phyloP scores from a whole-genome alignment of 1,284 basidiomycete genomes.

The Tylopilus orsonianus region DNA sequence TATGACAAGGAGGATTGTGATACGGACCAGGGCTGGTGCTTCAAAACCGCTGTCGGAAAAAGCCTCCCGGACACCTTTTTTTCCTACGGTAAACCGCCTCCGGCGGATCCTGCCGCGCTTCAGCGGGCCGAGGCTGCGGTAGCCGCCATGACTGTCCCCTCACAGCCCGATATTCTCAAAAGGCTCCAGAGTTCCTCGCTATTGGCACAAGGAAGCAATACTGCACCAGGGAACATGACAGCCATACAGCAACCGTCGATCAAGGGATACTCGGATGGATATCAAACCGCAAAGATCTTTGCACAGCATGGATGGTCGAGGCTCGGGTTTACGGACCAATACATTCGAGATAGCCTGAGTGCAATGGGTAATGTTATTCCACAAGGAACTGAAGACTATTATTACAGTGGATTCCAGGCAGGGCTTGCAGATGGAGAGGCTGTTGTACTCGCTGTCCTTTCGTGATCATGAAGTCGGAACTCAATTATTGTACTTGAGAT shows the following conservation, averaged over 20 bases:
- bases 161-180: conserved; percentile 18
- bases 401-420: conserved; percentile 16
- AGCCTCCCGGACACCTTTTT: conserved; percentile 59
- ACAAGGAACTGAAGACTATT: conserved; percentile 13
- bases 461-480: neutral
- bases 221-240: conserved; percentile 7
- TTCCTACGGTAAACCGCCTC: conserved; percentile 41
- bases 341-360: conserved; percentile 50
- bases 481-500: too few relatives aligned
- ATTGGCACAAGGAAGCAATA: neutral
- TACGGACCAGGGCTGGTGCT: conserved; percentile 66
- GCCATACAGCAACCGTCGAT: conserved; percentile 30
- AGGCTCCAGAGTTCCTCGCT: neutral
- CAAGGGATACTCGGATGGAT: conserved; percentile 65
- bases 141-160: conserved; percentile 13
- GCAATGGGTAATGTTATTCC: conserved; percentile 33
- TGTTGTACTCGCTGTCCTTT: conserved; percentile 15
- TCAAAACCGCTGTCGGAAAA: conserved; percentile 56
- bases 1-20: conserved; percentile 64
- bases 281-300: conserved; percentile 60
- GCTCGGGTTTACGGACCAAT: conserved; percentile 68
- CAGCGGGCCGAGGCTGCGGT: conserved; percentile 18
- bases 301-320: conserved; percentile 53
- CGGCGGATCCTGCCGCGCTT: conserved; percentile 11
- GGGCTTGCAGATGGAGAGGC: conserved; percentile 19